Evolutionary conservation across 2,329 filamentous ascomycete genomes (phyloP), one percentile per base, ranked within the genome.

Genomic region (Verticillium tricorpus): DNA sequence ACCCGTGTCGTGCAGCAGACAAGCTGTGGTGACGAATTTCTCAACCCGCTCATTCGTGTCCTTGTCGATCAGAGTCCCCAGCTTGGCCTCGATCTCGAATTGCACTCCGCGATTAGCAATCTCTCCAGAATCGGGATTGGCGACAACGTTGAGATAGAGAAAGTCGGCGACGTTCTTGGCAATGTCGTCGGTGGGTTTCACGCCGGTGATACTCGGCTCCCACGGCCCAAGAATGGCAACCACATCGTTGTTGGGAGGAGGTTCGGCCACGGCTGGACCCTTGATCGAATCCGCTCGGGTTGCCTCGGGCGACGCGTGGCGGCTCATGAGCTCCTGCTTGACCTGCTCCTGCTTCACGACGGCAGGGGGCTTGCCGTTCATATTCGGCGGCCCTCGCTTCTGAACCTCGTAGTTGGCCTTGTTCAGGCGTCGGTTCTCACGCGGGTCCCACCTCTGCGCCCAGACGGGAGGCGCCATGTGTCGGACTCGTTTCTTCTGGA

Each of bases 41-140:
- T 83, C 78, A 31, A 93, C 78, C n/a, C 92, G 84, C 56, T 88
- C 81, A 61, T 89, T 85, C 7, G 86, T 90, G 64, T 89, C 85
- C 70, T 86, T 87, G 72, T 92, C 88, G 62, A 94, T 85, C 15
- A 98, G 82, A 31, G 87, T 89, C 19, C 95, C 95, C 57, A 98
- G 81, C 74, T 98, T 98, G 11, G 93, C 95, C 77, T 99, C 95
- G 60, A 99, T 91, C 75, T 99, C 95, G 60, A 97, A 88, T 63
- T 92, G 85, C 15, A 93, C 89, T 7, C 86, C 87, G 17, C 85
- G 82, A 59, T 84, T 83, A 17, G 79, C 75, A 22, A 90, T 84
- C 67, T 90, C 86, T 35, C 82, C 82, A 40, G 88, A 81, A 66
- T 91, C 86, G n/a, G 84, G 80, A 64, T 87, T 86, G 59, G 82